Percentiles rank a stretch among this genome's conserved stretches.
phyloP scores from a whole-genome alignment of 495 filamentous ascomycete genomes.

The Penicillium paradoxum region DNA sequence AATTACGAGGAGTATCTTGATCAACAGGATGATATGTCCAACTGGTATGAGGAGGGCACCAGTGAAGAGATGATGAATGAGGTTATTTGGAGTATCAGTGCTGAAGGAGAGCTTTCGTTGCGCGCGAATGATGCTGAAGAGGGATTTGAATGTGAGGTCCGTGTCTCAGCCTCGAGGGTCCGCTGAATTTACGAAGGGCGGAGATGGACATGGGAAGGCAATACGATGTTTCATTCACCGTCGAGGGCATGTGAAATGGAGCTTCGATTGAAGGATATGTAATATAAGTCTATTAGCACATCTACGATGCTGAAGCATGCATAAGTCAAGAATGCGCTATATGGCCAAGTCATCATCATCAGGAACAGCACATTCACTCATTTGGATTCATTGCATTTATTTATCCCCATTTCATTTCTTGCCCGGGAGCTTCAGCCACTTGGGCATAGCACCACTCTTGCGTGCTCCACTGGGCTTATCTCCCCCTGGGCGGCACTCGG shows the following conservation, averaged over 20 bases:
- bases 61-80: not conserved
- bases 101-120: not conserved
- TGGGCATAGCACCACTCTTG: conserved; percentile 51
- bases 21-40: not conserved
- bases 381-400: not conserved
- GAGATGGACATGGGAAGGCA: not conserved
- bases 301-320: not conserved
- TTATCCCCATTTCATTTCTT: conserved; percentile 40
- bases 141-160: not conserved
- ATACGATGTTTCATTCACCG: too few species aligned
- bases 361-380: conserved; percentile 8
- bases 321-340: not conserved
- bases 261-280: not conserved
- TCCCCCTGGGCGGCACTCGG: conserved; percentile 34
- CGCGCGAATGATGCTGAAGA: not conserved
- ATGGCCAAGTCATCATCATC: conserved; percentile 5
- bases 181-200: not conserved
- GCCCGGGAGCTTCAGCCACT: conserved; percentile 64
- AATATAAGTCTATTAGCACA: not conserved
- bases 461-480: conserved; percentile 39
- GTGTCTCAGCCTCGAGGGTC: not conserved
- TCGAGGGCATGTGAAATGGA: too few species aligned
- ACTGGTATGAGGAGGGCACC: not conserved
- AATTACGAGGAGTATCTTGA: not conserved
- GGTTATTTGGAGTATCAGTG: not conserved